These are phyloP conservation scores for Penicillium turbatum DNA, from an alignment of 495 filamentous ascomycete genomes.

Conservation along the genomic window DNA sequence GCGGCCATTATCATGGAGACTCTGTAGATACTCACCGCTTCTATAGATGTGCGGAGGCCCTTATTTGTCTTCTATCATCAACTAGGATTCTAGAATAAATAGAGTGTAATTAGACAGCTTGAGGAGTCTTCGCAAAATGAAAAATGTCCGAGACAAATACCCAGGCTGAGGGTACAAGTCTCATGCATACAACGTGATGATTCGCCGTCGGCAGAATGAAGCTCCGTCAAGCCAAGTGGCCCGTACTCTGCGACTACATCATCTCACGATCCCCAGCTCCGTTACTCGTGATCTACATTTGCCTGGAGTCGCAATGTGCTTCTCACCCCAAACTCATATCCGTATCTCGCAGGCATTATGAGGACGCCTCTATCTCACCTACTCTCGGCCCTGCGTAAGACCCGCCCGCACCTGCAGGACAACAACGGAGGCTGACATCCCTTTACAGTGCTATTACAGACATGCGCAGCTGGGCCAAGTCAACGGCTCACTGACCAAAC, in stretches of 20 bases:
- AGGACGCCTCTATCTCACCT: constrained; percentile 36
- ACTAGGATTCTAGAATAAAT: too few relatives aligned
- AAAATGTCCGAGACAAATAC: neutral
- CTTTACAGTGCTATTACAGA: constrained; percentile 36
- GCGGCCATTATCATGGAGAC: too few relatives aligned
- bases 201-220: constrained; percentile 39
- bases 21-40: neutral
- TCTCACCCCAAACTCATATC: constrained; percentile 20
- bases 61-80: too few relatives aligned
- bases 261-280: constrained; percentile 8
- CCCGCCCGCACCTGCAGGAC: neutral
- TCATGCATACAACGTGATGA: constrained; percentile 8
- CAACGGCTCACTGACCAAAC: constrained; percentile 20
- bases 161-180: neutral
- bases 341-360: constrained; percentile 35
- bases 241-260: constrained; percentile 27
- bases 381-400: constrained; percentile 42
- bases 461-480: constrained; percentile 29
- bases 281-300: constrained; percentile 3
- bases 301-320: constrained; percentile 39
- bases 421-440: constrained; percentile 23
- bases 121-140: neutral
- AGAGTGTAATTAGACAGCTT: too few relatives aligned
- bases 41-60: neutral
- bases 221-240: constrained; percentile 46